Base-by-base conservation (phyloP, 1,139 yeast genomes). In the Suhomyces kunorum region DNA sequence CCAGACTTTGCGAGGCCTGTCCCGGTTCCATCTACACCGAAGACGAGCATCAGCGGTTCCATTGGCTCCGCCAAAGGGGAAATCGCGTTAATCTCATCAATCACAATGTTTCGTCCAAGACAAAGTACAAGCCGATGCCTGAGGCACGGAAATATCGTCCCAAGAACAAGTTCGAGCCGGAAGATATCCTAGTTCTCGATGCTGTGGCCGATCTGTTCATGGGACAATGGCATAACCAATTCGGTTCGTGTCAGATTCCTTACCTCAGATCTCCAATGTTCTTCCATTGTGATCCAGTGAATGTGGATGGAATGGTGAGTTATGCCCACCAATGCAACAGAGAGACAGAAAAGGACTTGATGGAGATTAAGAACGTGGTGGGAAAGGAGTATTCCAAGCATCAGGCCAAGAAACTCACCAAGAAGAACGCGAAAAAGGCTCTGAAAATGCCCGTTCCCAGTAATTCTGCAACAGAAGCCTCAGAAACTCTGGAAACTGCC, bases 251-350 rank as follows among this genome's bases (percentile, higher is more conserved):
- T 47, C 64, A 64, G 40, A 73, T 73, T 27, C 77, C 76, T 3
- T 61, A 53, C 43, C 56, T 74, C n/a, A 48, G 78, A 18, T 69
- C 76, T 1, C 78, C 79, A 3, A 73, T 74, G 78, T 72, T 73
- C 43, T 74, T 74, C 51, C 79, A 73, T 44, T 68, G 72, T 0
- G 78, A 74, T 44, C 78, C 78, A 0, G 65, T 58, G 3, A 71
- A 69, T 50, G 55, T 73, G 17, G 78, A 73, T 49, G 76, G 71
- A 0, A 48, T 74, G 55, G 64, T 68, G 13, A 64, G 68, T n/a
- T 73, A 53, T 58, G 72, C 78, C 1, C 61, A 66, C 43, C 41
- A 48, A 13, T 47, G 55, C 25, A 58, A 56, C 12, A 49, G 76
- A 17, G 66, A 71, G 39, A 46, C 46, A 11, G 43, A 44, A 2